Percentiles rank a stretch among this genome's conserved stretches.
Conservation (phyloP, 1,284 basidiomycete species). For the Ustilago xerochloae region DNA sequence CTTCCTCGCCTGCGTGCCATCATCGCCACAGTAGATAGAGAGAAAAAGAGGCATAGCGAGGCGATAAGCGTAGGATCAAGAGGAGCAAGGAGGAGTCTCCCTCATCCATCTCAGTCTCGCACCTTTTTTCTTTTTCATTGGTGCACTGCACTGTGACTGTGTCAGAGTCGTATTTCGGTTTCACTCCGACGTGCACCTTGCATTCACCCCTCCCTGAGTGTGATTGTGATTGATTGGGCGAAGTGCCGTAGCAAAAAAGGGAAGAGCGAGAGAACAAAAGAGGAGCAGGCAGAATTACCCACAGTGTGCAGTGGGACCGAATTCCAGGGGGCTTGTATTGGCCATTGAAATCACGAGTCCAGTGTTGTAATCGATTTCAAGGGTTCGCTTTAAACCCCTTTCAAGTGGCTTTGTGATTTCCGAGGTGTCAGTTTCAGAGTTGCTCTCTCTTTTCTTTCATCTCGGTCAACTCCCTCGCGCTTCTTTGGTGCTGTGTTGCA, state of each 20-base stretch:
- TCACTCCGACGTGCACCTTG: slow-evolving; percentile 18
- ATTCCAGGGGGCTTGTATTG: slow-evolving; percentile 3
- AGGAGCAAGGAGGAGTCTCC: background rate
- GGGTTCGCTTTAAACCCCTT: background rate
- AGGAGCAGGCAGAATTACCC: too few relatives aligned
- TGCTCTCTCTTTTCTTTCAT: background rate
- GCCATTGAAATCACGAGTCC: background rate
- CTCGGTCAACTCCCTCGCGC: background rate
- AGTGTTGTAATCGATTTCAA: background rate
- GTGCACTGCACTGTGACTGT: background rate
- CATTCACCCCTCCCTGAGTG: too few relatives aligned
- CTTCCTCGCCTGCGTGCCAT: background rate
- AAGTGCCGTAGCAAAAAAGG: background rate
- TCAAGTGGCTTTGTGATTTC: background rate
- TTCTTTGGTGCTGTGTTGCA: background rate
- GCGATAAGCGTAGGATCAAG: background rate
- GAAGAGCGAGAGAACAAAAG: too few relatives aligned
- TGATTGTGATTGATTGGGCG: too few relatives aligned
- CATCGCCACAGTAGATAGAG: background rate
- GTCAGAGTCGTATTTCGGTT: slow-evolving; percentile 1
- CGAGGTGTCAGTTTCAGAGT: slow-evolving; percentile 21
- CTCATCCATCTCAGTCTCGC: background rate
- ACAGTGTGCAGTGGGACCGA: background rate
- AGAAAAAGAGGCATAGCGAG: background rate
- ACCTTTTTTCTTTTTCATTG: background rate